A percentile compares a stretch with the other conserved stretches of the same genome.
These are phyloP conservation scores for Castanea sativa DNA, from an alignment of 306 rosid species.

Conservation along the genomic window DNA sequence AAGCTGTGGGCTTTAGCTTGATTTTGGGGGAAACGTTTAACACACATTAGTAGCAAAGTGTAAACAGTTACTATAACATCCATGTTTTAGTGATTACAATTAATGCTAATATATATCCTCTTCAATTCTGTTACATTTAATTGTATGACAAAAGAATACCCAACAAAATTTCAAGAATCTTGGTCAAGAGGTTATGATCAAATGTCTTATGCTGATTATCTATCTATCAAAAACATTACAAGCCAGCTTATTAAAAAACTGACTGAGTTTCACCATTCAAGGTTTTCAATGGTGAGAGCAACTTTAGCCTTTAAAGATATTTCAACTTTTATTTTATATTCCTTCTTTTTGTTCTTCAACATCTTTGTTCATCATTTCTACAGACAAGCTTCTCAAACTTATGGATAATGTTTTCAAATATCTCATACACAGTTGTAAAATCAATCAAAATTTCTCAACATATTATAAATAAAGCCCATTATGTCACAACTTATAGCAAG, in stretches of 20 bases:
- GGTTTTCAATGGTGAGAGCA: background rate
- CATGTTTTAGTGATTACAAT: background rate
- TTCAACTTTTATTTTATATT: background rate
- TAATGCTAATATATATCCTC: background rate
- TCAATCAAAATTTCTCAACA: background rate
- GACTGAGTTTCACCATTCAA: background rate
- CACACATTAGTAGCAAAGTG: background rate
- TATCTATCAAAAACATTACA: background rate
- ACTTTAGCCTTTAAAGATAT: background rate
- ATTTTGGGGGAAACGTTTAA: background rate
- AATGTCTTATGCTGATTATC: background rate
- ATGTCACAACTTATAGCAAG: background rate
- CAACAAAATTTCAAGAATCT: background rate
- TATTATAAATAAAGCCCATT: background rate
- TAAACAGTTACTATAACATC: background rate
- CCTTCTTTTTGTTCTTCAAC: background rate
- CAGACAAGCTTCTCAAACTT: background rate
- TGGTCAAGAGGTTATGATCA: background rate
- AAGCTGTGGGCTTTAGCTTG: background rate
- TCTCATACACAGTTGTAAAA: background rate
- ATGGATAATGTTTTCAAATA: background rate
- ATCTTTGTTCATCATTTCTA: background rate
- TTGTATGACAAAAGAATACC: background rate
- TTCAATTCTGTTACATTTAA: background rate
- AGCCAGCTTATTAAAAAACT: background rate